phyloP scores from a whole-genome alignment of 371 early-diverging fungal species.

The Mortierella sp. region DNA sequence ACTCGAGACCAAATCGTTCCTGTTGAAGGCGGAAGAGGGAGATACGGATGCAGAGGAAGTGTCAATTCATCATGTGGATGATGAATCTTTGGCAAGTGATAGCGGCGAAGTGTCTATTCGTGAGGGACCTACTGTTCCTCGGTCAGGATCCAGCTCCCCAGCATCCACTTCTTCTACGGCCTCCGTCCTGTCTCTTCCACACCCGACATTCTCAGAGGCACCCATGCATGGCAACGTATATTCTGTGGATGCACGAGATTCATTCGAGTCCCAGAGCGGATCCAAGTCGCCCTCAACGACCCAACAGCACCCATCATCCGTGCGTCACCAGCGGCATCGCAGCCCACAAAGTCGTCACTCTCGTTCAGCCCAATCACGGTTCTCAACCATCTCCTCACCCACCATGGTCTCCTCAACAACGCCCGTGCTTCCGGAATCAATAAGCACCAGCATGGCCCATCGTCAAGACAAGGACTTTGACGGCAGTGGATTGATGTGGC shows the following conservation, averaged over 20 bases:
- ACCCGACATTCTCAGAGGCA: slow-evolving; percentile 20
- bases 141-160: slow-evolving; percentile 35
- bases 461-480: slow-evolving; percentile 11
- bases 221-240: not conserved
- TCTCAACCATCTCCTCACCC: slow-evolving; percentile 14
- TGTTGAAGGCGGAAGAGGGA: slow-evolving; percentile 47
- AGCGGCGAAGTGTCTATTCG: not conserved
- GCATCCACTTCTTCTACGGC: slow-evolving; percentile 24
- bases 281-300: slow-evolving; percentile 3
- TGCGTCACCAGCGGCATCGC: slow-evolving; percentile 1
- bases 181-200: slow-evolving; percentile 36
- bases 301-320: slow-evolving; percentile 3
- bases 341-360: slow-evolving; percentile 24
- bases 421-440: slow-evolving; percentile 18
- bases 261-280: slow-evolving; percentile 8
- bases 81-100: slow-evolving; percentile 24
- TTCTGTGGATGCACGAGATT: slow-evolving; percentile 7
- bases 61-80: slow-evolving; percentile 7
- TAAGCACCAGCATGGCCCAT: slow-evolving; percentile 3
- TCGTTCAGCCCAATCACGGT: slow-evolving; percentile 24
- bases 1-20: slow-evolving; percentile 43
- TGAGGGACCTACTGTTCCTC: not conserved
- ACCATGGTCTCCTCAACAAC: slow-evolving; percentile 35
- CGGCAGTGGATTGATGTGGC: slow-evolving; percentile 37
- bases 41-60: slow-evolving; percentile 52